These are phyloP conservation scores for Zasmidium cellare DNA, from an alignment of 2,329 filamentous ascomycete genomes.

Conservation along the genomic window DNA sequence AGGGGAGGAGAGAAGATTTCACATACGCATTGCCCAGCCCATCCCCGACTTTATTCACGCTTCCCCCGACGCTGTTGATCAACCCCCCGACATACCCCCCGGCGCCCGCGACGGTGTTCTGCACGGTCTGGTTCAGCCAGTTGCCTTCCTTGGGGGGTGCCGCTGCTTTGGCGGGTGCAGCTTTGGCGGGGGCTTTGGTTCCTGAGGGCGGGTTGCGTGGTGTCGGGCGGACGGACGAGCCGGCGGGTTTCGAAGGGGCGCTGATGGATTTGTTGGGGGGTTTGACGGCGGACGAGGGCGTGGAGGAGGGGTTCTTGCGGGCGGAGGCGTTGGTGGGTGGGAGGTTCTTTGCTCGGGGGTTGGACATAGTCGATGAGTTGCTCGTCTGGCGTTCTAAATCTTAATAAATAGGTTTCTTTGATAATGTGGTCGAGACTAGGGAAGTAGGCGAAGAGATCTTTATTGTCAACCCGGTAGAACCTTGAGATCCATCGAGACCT, in stretches of 20 bases:
- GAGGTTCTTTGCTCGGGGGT: slow-evolving; percentile 6
- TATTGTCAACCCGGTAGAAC: not conserved
- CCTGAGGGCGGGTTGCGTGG: slow-evolving; percentile 7
- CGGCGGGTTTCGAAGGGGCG: slow-evolving; percentile 1
- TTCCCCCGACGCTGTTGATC: slow-evolving; percentile 46
- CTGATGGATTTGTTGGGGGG: not conserved
- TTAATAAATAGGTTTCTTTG: no score
- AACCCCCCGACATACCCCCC: slow-evolving; percentile 47
- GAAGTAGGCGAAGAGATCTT: not conserved
- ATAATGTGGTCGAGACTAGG: not conserved
- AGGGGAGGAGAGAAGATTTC: slow-evolving; percentile 1
- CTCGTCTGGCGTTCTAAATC: no score
- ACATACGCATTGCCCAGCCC: slow-evolving; percentile 44
- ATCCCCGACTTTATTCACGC: slow-evolving; percentile 48
- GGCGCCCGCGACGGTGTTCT: slow-evolving; percentile 43
- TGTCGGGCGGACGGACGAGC: slow-evolving; percentile 5
- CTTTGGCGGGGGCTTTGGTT: slow-evolving; percentile 1
- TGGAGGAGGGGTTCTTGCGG: slow-evolving; percentile 11
- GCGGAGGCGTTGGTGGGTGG: not conserved
- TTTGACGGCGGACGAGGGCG: not conserved
- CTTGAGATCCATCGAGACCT: not conserved
- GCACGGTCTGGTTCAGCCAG: slow-evolving; percentile 49
- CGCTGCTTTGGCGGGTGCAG: slow-evolving; percentile 10
- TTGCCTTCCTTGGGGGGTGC: slow-evolving; percentile 32
- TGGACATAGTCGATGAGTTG: not conserved